A percentile compares a stretch with the other conserved stretches of the same genome.
Evolutionary conservation across 2,329 filamentous ascomycete genomes (phyloP).

Genomic region (Tolypocladium tropicale): DNA sequence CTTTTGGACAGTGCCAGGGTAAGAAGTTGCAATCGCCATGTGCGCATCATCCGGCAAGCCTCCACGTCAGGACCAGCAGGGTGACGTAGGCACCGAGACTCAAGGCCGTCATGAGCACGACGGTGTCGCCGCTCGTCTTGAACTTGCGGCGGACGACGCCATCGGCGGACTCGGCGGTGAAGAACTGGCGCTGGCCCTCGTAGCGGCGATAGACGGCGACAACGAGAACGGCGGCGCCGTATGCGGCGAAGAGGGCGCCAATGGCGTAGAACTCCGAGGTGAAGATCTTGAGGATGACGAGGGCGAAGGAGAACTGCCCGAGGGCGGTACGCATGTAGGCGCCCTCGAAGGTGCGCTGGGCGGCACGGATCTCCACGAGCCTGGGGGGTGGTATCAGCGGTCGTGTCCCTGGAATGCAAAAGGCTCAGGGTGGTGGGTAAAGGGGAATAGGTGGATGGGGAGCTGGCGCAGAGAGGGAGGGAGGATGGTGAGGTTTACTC

Average conservation of each 20-base stretch:
- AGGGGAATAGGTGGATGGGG: constrained; percentile 8
- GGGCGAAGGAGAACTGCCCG: constrained; percentile 87
- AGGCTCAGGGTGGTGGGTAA: neutral
- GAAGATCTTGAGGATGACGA: constrained; percentile 88
- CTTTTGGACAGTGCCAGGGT: neutral
- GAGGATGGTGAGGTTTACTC: constrained; percentile 42
- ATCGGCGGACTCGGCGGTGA: constrained; percentile 36
- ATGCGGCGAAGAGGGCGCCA: constrained; percentile 89
- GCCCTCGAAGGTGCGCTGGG: constrained; percentile 93
- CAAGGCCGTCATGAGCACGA: constrained; percentile 44
- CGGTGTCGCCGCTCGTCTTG: constrained; percentile 53
- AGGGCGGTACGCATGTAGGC: constrained; percentile 93
- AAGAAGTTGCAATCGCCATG: neutral
- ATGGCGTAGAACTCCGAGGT: constrained; percentile 94
- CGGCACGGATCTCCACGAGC: constrained; percentile 87
- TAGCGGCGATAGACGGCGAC: constrained; percentile 79
- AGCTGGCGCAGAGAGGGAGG: neutral
- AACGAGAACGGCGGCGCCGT: constrained; percentile 74
- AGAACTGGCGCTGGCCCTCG: constrained; percentile 92
- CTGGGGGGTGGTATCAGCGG: constrained; percentile 19
- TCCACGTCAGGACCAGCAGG: constrained; percentile 45
- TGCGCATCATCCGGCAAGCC: constrained; percentile 19
- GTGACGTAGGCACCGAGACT: constrained; percentile 48
- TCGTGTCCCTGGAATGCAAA: neutral
- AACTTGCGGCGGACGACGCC: constrained; percentile 39